Evolutionary conservation across 306 rosid species (phyloP), one percentile per base, ranked within the genome.

Genomic region (Cicer bijugum): DNA sequence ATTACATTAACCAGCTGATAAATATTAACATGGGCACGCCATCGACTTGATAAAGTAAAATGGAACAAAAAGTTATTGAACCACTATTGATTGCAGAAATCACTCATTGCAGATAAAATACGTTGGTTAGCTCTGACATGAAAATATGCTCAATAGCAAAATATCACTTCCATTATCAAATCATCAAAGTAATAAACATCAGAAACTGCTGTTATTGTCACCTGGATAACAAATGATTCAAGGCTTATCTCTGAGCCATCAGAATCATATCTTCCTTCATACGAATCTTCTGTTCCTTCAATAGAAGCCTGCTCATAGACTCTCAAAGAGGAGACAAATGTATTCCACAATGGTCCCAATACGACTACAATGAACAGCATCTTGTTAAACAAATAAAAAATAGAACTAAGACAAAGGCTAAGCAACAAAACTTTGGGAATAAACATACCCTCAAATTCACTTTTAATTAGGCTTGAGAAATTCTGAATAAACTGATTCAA

Each of bases 221-320:
- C 98, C 98, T 93, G 98, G 76, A 91, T 87, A 62, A 88, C 82
- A 85, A 91, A 87, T 70, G 98, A 89, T 62, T 93, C 98, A 67
- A 93, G 91, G 86, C 91, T 89, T 87, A 80, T 91, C 81, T 93
- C 97, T 17, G 82, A 82, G 76, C 98, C 98, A 82, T 93, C 98
- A 61, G 98, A 93, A 78, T 93, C 98, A 77, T 93, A 93, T 77
- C 92, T 89, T 82, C 94, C 98, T 15, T 89, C 98, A 60, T 78
- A 85, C 35, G 96, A 86, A 81, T 89, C 92, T 79, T 89, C 91
- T 35, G 87, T 65, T 78, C 86, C 96, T 77, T 89, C 94, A 82
- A 91, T 77, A 17, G 92, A 89, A 64, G 97, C 91, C 70, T 84
- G 81, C 82, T 78, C 84, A 68, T 87, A 91, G 38, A 91, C 96